Conservation (phyloP, 306 rosid genomes). For the Acacia melanoxylon region DNA sequence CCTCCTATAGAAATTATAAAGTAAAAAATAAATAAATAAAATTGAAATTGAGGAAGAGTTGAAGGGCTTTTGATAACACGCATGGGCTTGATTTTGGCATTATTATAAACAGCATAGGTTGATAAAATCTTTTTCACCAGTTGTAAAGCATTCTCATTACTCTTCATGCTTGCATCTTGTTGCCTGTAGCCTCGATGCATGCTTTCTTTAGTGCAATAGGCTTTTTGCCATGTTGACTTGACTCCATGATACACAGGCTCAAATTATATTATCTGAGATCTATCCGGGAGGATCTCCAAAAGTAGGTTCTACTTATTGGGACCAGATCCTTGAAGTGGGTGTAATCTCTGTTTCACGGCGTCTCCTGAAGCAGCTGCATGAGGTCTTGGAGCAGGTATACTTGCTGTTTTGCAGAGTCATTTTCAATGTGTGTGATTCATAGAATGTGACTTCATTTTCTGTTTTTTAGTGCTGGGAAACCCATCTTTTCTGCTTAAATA, state of each 20-base stretch:
- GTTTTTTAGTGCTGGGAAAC: conserved; percentile 1
- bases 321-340: conserved; percentile 90
- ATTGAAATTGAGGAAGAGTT: background rate
- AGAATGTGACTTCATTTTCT: conserved; percentile 9
- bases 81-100: background rate
- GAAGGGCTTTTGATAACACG: background rate
- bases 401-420: conserved; percentile 29
- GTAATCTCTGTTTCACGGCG: conserved; percentile 79
- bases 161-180: conserved; percentile 3
- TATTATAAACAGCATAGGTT: background rate
- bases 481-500: background rate
- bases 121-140: conserved; percentile 14
- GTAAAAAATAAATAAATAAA: background rate
- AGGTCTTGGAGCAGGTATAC: conserved; percentile 87
- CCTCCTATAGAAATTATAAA: background rate
- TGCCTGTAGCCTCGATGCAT: conserved; percentile 4
- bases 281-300: conserved; percentile 94
- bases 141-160: conserved; percentile 3
- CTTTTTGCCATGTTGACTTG: conserved; percentile 26
- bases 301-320: conserved; percentile 85
- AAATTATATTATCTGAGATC: conserved; percentile 86
- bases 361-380: conserved; percentile 80
- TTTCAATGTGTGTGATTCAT: conserved; percentile 22
- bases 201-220: conserved; percentile 21
- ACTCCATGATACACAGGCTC: conserved; percentile 58